Evolutionary conservation across 2,329 filamentous ascomycete genomes (phyloP).

Genomic region (Penicillium digitatum): DNA sequence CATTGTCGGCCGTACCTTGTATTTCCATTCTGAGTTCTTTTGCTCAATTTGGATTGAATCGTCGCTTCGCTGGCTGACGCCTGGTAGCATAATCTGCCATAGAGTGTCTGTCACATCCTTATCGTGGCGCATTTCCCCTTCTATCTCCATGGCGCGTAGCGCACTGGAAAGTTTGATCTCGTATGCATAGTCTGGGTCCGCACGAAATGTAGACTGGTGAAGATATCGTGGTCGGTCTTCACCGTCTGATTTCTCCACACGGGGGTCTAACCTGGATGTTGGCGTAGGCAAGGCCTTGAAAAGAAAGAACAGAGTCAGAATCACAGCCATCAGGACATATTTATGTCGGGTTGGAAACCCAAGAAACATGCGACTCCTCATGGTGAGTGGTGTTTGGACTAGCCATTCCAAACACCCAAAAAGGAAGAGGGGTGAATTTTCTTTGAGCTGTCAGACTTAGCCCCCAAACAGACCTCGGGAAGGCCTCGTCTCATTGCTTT

Average conservation of each 20-base stretch:
- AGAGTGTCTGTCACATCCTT: conserved; percentile 19
- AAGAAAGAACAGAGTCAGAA: conserved; percentile 8
- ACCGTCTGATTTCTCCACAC: neutral
- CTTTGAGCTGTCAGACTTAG: neutral
- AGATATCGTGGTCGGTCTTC: conserved; percentile 26
- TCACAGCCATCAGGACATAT: conserved; percentile 2
- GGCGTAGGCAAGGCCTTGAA: conserved; percentile 10
- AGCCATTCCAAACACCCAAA: neutral
- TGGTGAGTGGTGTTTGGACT: neutral
- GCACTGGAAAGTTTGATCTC: conserved; percentile 24
- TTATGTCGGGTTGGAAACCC: conserved; percentile 7
- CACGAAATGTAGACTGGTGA: conserved; percentile 28
- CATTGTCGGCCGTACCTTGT: conserved; percentile 19
- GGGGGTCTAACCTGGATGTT: conserved; percentile 4
- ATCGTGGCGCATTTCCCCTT: conserved; percentile 6
- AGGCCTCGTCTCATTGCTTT: neutral
- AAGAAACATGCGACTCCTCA: conserved; percentile 9
- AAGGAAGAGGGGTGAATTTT: neutral
- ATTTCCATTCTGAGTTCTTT: conserved; percentile 29
- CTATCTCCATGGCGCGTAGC: conserved; percentile 24
- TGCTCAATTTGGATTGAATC: conserved; percentile 29
- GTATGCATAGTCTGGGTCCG: conserved; percentile 27
- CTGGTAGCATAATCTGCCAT: conserved; percentile 32
- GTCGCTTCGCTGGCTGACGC: conserved; percentile 11
- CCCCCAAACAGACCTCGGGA: neutral